Conservation (phyloP, 2,329 filamentous ascomycete species). For the Parafenestella ontariensis region DNA sequence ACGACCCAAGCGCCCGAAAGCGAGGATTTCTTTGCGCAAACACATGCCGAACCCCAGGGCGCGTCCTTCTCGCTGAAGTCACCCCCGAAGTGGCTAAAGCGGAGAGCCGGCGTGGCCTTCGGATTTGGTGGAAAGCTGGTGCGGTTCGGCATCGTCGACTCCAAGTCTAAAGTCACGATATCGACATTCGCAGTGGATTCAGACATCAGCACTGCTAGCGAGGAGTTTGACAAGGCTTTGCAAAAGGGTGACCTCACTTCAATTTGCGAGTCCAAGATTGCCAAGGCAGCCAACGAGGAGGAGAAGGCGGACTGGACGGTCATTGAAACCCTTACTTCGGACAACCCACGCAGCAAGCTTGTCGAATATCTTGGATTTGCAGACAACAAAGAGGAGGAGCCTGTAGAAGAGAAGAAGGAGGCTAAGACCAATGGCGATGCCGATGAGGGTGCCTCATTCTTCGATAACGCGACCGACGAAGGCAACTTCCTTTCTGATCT, state of each 20-base stretch:
- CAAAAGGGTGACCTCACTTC: constrained; percentile 76
- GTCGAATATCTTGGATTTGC: constrained; percentile 90
- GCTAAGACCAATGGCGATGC: constrained; percentile 55
- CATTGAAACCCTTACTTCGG: constrained; percentile 84
- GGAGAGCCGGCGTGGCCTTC: constrained; percentile 85
- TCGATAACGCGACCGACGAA: constrained; percentile 71
- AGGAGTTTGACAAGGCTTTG: constrained; percentile 85
- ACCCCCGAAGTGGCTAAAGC: constrained; percentile 88
- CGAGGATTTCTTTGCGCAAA: constrained; percentile 95
- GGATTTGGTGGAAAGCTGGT: constrained; percentile 95
- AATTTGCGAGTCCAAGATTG: constrained; percentile 82
- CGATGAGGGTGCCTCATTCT: constrained; percentile 73
- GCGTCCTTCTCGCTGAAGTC: constrained; percentile 86
- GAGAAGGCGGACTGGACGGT: constrained; percentile 97
- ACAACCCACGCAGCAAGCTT: constrained; percentile 84
- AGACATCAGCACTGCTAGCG: constrained; percentile 80
- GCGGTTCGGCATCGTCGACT: constrained; percentile 73
- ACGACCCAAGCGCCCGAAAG: constrained; percentile 75
- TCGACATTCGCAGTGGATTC: constrained; percentile 89
- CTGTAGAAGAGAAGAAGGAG: constrained; percentile 33
- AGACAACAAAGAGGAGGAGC: constrained; percentile 57
- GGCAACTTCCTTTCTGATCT: constrained; percentile 89
- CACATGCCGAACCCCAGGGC: constrained; percentile 88
- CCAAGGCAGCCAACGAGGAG: constrained; percentile 79
- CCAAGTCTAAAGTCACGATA: constrained; percentile 79